Evolutionary conservation across 192 early-diverging fungal species (phyloP), one percentile per base, ranked within the genome.

Genomic region (Entomortierella chlamydospora): DNA sequence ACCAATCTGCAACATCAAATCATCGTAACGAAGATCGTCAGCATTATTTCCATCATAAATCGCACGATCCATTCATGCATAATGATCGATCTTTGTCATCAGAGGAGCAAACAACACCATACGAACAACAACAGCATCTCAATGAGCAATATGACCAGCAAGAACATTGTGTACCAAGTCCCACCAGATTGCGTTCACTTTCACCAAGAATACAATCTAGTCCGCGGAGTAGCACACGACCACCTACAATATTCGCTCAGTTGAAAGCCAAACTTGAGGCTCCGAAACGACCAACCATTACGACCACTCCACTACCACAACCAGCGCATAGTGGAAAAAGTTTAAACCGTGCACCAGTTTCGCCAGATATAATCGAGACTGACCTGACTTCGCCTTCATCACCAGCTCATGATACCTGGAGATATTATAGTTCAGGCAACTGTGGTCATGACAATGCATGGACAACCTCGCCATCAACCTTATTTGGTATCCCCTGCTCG

Each of bases 401-500:
- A 6, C 22, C 45, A 22, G 12, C 30, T 26, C 17, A 51, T 30
- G 45, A 47, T 47, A 47, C 45, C 45, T 15, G 15, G 15, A 20
- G 3, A 4, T 4, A 5, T 12, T 17, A 5, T 47, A 20, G 20
- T 20, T 47, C 45, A 20, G 45, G 20, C 15, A 17, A 17, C 20
- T 4, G 15, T 47, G 20, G 2, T 47, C 15, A 4, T 20, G 26
- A 6, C 4, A 26, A 54, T 54, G 4, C 25, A 26, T 54, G 28
- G 28, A 9, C 52, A 54, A 29, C 12, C 4, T 47, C 15, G 4
- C 45, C 45, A 55, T 42, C 64, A 4, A 66, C 67, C 6, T 47
- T 79, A 4, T 70, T 65, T 61, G 76, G 68, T n/a, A 64, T 70
- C 0, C 55, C 67, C 18, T 79, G 76, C 43, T 54, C 76, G 23